Evolutionary conservation across 345 rosid genomes (phyloP).

Genomic region (Eucalyptus curtisii): DNA sequence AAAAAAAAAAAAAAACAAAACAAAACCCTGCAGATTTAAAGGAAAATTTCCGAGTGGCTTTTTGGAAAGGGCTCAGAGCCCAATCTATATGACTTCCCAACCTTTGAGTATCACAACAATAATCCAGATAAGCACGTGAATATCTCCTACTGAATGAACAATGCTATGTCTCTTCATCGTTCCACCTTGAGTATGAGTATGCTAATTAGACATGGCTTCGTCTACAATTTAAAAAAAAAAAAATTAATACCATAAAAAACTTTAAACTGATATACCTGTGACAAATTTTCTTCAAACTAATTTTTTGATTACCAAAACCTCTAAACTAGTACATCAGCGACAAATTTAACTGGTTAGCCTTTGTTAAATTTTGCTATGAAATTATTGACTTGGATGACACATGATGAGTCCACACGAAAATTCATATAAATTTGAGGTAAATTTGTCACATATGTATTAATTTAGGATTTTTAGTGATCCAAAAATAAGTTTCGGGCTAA

Average conservation of each 20-base stretch:
- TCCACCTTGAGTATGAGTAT: neutral
- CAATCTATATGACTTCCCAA: neutral
- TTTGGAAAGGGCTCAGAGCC: neutral
- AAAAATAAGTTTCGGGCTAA: too few species aligned
- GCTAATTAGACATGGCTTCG: too few species aligned
- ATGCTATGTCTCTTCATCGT: neutral
- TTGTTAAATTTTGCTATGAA: fast-evolving
- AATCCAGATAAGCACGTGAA: neutral
- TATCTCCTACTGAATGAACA: neutral
- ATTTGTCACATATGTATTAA: too few species aligned
- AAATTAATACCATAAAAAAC: fast-evolving
- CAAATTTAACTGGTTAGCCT: too few species aligned
- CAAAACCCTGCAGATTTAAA: neutral
- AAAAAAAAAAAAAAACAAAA: too few species aligned
- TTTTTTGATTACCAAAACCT: too few species aligned
- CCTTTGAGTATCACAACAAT: neutral
- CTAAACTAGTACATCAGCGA: fast-evolving
- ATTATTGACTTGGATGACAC: too few species aligned
- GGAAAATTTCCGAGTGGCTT: neutral
- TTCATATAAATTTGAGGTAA: too few species aligned
- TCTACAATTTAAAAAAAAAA: too few species aligned
- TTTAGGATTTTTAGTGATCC: too few species aligned
- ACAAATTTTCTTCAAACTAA: too few species aligned
- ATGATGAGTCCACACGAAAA: fast-evolving
- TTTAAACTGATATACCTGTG: fast-evolving